Conservation (phyloP, 768 basidiomycete genomes). For the Trametes punicea region DNA sequence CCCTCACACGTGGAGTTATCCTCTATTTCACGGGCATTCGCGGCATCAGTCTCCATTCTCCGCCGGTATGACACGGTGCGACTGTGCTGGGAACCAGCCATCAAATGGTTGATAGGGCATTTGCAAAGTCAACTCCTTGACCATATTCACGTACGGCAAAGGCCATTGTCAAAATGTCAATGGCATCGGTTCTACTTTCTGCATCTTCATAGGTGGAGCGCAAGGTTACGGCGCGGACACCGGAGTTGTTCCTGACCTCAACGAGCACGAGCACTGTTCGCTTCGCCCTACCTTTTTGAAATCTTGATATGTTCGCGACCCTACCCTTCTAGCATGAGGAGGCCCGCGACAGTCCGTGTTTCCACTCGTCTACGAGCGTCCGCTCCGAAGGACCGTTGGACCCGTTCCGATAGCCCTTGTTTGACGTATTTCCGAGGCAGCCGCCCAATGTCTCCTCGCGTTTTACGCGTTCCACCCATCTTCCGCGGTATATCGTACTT, state of each 20-base stretch:
- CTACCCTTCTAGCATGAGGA: neutral
- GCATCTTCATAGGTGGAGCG: too few species aligned
- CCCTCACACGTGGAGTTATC: neutral
- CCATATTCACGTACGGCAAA: too few species aligned
- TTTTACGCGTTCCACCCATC: constrained; percentile 3
- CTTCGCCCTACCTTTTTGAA: too few species aligned
- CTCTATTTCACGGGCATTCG: constrained; percentile 5
- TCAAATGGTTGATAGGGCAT: too few species aligned
- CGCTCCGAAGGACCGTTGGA: constrained; percentile 11
- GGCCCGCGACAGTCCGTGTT: neutral
- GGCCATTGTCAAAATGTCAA: too few species aligned
- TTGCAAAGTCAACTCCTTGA: too few species aligned
- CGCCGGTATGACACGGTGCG: constrained; percentile 7
- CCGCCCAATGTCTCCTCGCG: constrained; percentile 5
- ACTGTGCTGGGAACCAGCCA: too few species aligned
- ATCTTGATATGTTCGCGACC: too few species aligned
- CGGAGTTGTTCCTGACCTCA: too few species aligned
- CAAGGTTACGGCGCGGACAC: too few species aligned
- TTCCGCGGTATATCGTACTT: neutral
- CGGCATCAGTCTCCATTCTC: constrained; percentile 1
- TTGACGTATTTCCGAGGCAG: neutral
- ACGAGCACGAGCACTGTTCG: too few species aligned
- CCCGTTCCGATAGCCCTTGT: constrained; percentile 14
- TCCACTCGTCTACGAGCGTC: constrained; percentile 9
- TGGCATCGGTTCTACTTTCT: too few species aligned